Conservation (phyloP, 208 protist species). For the Acanthamoeba rhysodes region DNA sequence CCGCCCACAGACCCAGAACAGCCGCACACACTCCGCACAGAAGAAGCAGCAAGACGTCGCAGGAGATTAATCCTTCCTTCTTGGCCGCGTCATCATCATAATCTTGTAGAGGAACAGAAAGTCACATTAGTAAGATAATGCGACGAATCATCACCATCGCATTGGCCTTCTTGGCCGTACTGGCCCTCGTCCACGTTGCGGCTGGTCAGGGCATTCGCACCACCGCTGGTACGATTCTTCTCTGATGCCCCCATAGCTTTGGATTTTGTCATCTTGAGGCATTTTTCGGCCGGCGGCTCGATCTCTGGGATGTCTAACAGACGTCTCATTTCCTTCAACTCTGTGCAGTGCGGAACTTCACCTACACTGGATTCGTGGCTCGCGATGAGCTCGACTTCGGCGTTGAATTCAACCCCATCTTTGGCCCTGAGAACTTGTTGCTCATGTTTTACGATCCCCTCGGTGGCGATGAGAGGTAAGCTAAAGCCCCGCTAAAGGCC, state of each 20-base stretch:
- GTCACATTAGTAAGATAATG: slow-evolving; percentile 48
- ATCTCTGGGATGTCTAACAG: background rate
- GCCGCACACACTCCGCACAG: background rate
- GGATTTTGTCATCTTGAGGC: background rate
- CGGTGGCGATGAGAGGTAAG: background rate
- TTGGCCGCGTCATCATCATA: no score
- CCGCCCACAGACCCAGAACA: background rate
- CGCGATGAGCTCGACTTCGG: background rate
- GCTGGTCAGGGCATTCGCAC: background rate
- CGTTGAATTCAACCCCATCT: slow-evolving; percentile 20
- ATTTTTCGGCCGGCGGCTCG: no score
- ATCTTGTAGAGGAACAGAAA: background rate
- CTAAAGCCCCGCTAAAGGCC: background rate
- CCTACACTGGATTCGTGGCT: background rate
- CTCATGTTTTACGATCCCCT: slow-evolving; percentile 26
- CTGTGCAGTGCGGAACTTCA: background rate
- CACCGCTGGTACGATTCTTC: background rate
- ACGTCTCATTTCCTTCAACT: background rate
- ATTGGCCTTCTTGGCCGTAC: slow-evolving; percentile 5
- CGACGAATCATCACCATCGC: background rate
- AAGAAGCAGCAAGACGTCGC: background rate
- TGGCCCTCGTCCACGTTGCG: background rate
- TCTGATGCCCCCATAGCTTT: background rate
- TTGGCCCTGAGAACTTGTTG: background rate
- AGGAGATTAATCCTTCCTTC: background rate